Conservation (phyloP, 2,329 filamentous ascomycete genomes). For the Pestalotiopsis sp. region DNA sequence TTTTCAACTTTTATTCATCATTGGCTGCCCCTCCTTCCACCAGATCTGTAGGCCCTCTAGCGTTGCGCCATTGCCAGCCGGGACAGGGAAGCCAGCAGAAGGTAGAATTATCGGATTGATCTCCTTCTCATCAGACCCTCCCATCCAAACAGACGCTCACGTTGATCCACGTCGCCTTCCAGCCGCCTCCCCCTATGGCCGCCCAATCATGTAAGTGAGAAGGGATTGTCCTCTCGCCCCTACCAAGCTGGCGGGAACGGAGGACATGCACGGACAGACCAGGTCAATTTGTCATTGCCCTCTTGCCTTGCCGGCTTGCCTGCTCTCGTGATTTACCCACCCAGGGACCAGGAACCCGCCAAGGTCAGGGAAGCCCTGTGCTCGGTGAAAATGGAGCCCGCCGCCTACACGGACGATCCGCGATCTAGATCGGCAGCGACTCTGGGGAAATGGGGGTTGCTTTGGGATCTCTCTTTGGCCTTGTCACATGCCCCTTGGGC, state of each 20-base stretch:
- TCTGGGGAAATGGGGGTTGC: background rate
- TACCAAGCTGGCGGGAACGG: background rate
- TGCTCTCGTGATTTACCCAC: background rate
- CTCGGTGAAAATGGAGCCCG: background rate
- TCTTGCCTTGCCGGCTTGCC: background rate
- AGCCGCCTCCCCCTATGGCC: background rate
- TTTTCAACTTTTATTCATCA: background rate
- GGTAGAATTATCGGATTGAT: background rate
- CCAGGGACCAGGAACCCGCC: background rate
- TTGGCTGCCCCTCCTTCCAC: background rate
- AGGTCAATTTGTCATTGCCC: background rate
- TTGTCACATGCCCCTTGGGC: background rate
- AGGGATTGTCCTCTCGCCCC: background rate
- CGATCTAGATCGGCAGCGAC: background rate
- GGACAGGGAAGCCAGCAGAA: background rate
- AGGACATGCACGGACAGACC: background rate
- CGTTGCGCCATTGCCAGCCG: background rate
- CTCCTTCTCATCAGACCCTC: background rate
- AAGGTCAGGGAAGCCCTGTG: background rate
- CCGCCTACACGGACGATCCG: background rate
- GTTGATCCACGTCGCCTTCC: background rate
- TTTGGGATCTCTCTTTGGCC: background rate
- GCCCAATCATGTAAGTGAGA: background rate
- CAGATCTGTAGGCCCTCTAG: background rate
- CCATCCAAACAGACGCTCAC: background rate